Percentiles rank a stretch among this genome's conserved stretches.
Conservation (phyloP, 768 basidiomycete genomes). For the Russula sp. region DNA sequence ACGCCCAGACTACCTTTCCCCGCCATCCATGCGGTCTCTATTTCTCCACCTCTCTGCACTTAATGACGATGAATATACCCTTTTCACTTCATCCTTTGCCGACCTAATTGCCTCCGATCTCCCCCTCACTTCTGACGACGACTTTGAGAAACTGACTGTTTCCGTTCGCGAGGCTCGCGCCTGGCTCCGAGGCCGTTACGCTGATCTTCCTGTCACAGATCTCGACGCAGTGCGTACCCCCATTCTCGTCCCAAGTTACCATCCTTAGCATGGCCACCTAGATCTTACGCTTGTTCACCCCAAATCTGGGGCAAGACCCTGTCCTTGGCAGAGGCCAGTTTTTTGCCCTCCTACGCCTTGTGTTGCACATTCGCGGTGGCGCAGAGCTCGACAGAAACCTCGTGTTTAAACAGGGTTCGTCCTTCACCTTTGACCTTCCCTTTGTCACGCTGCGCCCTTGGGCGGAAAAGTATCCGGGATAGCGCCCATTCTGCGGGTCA, state of each 20-base stretch:
- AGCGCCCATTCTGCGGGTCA: not conserved
- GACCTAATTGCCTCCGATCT: conserved; percentile 31
- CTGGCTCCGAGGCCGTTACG: conserved; percentile 69
- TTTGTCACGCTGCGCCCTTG: not conserved
- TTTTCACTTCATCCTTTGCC: conserved; percentile 56
- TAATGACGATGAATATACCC: conserved; percentile 61
- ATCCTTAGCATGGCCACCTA: conserved; percentile 26
- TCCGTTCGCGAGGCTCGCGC: conserved; percentile 64
- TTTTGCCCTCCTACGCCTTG: conserved; percentile 66
- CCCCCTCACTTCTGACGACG: conserved; percentile 35
- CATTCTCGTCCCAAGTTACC: not conserved
- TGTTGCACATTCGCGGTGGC: conserved; percentile 54
- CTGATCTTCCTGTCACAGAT: conserved; percentile 42
- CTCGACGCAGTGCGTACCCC: conserved; percentile 52
- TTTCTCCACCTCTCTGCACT: conserved; percentile 71
- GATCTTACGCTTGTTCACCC: conserved; percentile 63
- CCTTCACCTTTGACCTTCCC: not conserved
- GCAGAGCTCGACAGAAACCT: conserved; percentile 57
- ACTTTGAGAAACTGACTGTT: conserved; percentile 49
- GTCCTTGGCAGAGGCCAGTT: conserved; percentile 63
- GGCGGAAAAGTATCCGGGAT: not conserved
- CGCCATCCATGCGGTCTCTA: conserved; percentile 43
- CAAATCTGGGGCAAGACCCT: conserved; percentile 47
- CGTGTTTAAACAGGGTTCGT: conserved; percentile 71
- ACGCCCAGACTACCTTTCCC: not conserved